A percentile compares a stretch with the other conserved stretches of the same genome.
phyloP scores from a whole-genome alignment of 768 basidiomycete genomes.

The Sporobolomyces roseus region DNA sequence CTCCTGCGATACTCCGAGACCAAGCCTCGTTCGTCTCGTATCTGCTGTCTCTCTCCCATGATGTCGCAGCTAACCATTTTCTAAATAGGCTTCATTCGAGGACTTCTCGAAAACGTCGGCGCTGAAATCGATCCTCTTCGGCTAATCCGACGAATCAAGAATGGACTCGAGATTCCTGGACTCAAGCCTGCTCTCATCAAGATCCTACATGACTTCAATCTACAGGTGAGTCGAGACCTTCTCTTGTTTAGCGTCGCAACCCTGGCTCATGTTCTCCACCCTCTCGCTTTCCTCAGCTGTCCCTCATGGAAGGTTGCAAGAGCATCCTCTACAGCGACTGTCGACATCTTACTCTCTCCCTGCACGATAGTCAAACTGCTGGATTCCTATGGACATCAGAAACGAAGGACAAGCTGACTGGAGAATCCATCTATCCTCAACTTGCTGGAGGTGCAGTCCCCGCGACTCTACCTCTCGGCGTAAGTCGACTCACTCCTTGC shows the following conservation, averaged over 20 bases:
- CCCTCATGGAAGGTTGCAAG: slow-evolving; percentile 86
- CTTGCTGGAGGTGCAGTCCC: slow-evolving; percentile 17
- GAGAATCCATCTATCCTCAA: slow-evolving; percentile 40
- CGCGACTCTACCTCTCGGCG: slow-evolving; percentile 28
- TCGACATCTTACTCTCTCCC: slow-evolving; percentile 61
- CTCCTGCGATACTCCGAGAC: slow-evolving; percentile 90
- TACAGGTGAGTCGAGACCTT: slow-evolving; percentile 58
- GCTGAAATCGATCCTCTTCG: slow-evolving; percentile 89
- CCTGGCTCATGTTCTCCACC: too few species aligned
- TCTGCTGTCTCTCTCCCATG: background rate
- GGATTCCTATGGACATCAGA: slow-evolving; percentile 66
- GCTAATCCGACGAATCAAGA: slow-evolving; percentile 87
- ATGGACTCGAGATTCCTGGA: slow-evolving; percentile 93
- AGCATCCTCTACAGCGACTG: slow-evolving; percentile 80
- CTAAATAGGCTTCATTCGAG: slow-evolving; percentile 78
- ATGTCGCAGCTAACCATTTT: too few species aligned
- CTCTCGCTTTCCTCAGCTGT: slow-evolving; percentile 56
- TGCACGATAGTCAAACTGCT: slow-evolving; percentile 71
- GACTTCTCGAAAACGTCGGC: slow-evolving; percentile 89
- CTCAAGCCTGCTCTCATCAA: slow-evolving; percentile 91
- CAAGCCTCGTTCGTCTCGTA: slow-evolving; percentile 62
- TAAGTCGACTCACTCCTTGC: background rate
- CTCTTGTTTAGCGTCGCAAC: too few species aligned
- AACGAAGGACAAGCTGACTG: slow-evolving; percentile 34
- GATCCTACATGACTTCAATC: slow-evolving; percentile 91